Conservation (phyloP, 495 filamentous ascomycete species). For the Penicillium cataractarum region DNA sequence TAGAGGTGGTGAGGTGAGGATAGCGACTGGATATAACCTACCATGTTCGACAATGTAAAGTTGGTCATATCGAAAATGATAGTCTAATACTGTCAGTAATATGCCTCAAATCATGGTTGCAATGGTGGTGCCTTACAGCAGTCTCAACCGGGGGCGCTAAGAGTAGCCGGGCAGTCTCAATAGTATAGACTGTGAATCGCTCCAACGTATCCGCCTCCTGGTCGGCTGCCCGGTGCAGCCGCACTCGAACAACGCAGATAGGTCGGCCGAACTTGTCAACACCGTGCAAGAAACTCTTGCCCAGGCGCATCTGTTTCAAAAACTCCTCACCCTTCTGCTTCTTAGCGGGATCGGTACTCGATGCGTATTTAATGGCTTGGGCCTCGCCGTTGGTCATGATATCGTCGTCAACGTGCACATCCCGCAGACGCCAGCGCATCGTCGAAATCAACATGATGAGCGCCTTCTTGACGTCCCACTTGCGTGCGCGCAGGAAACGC, state of each 20-base stretch:
- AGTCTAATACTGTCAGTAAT: constrained; percentile 50
- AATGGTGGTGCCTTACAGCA: constrained; percentile 65
- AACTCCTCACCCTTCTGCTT: constrained; percentile 81
- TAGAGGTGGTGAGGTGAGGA: constrained; percentile 8
- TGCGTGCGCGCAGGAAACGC: constrained; percentile 88
- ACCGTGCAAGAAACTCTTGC: constrained; percentile 95
- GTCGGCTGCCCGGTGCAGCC: constrained; percentile 78
- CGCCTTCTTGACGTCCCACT: constrained; percentile 94
- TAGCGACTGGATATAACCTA: constrained; percentile 37
- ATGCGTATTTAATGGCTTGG: constrained; percentile 60
- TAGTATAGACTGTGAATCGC: constrained; percentile 88
- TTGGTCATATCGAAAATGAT: constrained; percentile 95
- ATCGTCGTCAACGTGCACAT: constrained; percentile 85
- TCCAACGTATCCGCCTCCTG: constrained; percentile 82
- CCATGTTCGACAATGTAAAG: constrained; percentile 94
- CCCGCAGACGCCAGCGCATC: constrained; percentile 83
- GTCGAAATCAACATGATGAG: constrained; percentile 93
- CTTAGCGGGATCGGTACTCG: constrained; percentile 54
- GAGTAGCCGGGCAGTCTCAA: constrained; percentile 88
- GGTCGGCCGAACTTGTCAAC: constrained; percentile 83
- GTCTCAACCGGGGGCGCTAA: constrained; percentile 82
- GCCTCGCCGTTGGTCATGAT: constrained; percentile 81
- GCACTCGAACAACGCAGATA: constrained; percentile 82
- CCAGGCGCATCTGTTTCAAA: constrained; percentile 78
- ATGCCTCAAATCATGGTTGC: not conserved